A percentile compares a stretch with the other conserved stretches of the same genome.
These are phyloP conservation scores for Pinus albicaulis DNA, from an alignment of 75 land plant species.

Conservation along the genomic window DNA sequence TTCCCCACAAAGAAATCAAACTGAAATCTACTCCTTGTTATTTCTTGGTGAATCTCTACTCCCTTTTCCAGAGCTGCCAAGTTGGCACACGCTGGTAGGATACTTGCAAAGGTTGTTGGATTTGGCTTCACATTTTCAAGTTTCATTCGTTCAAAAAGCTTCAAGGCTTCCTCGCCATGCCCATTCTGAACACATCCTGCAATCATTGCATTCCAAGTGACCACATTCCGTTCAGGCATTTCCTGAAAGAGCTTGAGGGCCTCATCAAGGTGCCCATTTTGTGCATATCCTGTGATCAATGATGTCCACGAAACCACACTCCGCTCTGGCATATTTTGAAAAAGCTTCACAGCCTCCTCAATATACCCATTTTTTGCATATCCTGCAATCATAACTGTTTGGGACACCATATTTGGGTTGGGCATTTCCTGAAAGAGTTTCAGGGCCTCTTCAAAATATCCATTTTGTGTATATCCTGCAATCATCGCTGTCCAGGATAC, in stretches of 20 bases:
- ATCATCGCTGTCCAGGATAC: slow-evolving; percentile 61
- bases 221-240: slow-evolving; percentile 17
- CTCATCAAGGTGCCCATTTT: slow-evolving; percentile 30
- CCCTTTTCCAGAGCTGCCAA: slow-evolving; percentile 20
- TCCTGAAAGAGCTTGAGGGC: slow-evolving; percentile 22
- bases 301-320: slow-evolving; percentile 1
- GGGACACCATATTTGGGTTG: not conserved
- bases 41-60: slow-evolving; percentile 17
- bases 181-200: slow-evolving; percentile 36
- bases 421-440: slow-evolving; percentile 10
- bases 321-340: not conserved
- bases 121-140: slow-evolving; percentile 15
- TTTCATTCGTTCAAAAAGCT: slow-evolving; percentile 18
- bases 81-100: slow-evolving; percentile 31
- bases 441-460: slow-evolving; percentile 10
- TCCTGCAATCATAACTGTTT: not conserved
- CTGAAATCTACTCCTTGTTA: slow-evolving; percentile 14
- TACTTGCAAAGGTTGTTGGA: slow-evolving; percentile 14
- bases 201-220: slow-evolving; percentile 39
- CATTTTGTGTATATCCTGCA: slow-evolving; percentile 24
- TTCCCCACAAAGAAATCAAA: slow-evolving; percentile 24
- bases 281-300: slow-evolving; percentile 7
- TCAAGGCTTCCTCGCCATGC: slow-evolving; percentile 9
- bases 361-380: not conserved
- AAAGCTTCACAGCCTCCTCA: not conserved